Evolutionary conservation across 352 stramenopile species (phyloP).

Genomic region (Pythium vanterpoolii): DNA sequence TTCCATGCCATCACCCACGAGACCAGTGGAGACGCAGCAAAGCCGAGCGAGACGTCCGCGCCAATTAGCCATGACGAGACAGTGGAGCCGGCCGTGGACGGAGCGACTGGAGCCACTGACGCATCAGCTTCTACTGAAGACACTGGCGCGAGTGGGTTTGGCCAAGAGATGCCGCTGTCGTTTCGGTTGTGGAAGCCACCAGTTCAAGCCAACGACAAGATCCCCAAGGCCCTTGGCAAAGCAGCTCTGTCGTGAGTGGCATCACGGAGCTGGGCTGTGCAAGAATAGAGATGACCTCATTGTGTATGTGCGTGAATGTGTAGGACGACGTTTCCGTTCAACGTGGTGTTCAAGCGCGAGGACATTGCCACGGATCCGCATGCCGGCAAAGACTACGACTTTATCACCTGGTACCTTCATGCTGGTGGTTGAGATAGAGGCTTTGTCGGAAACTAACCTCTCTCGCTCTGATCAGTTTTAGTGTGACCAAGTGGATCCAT

Average conservation of each 20-base stretch:
- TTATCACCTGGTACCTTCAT: constrained; percentile 70
- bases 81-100: no score
- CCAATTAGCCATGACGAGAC: no score
- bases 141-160: background rate
- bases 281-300: no score
- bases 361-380: constrained; percentile 57
- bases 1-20: constrained; percentile 39
- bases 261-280: background rate
- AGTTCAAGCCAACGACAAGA: constrained; percentile 23
- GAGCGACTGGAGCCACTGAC: no score
- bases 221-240: constrained; percentile 50
- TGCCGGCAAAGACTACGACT: constrained; percentile 65
- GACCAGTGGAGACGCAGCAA: background rate
- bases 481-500: constrained; percentile 91
- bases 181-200: constrained; percentile 70
- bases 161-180: constrained; percentile 50
- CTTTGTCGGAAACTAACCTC: background rate
- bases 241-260: constrained; percentile 42
- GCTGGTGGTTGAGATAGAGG: background rate
- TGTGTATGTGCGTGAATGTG: no score
- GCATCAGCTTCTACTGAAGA: background rate
- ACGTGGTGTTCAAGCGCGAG: constrained; percentile 82
- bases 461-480: constrained; percentile 53
- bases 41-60: no score
- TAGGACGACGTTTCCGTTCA: constrained; percentile 53